These are phyloP conservation scores for Marchantia polymorpha DNA, from an alignment of 225 moss, liverwort and hornwort genomes.

Conservation along the genomic window DNA sequence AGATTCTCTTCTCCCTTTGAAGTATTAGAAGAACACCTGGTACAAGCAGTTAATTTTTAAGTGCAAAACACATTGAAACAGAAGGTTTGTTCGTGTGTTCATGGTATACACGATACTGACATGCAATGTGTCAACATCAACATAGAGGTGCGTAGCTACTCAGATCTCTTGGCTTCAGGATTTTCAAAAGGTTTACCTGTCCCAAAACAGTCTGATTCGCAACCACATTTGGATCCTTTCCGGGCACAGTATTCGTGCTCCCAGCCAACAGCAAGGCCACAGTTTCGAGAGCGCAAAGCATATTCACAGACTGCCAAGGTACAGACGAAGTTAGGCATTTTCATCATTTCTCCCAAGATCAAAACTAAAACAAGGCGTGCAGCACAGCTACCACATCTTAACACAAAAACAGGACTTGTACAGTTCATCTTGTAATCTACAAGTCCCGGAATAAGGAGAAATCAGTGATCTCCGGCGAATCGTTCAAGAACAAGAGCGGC, in stretches of 20 bases:
- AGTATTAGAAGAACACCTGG: too few species aligned
- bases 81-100: too few species aligned
- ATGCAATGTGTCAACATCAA: not conserved
- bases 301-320: slow-evolving; percentile 75
- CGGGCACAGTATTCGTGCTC: slow-evolving; percentile 62
- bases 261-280: slow-evolving; percentile 85
- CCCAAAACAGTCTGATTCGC: slow-evolving; percentile 88
- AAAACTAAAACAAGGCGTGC: not conserved
- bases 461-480: not conserved
- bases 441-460: not conserved
- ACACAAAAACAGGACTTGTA: not conserved
- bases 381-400: too few species aligned
- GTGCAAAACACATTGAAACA: too few species aligned
- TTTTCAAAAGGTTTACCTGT: slow-evolving; percentile 50
- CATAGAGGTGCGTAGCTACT: not conserved
- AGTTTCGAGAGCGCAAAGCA: slow-evolving; percentile 91
- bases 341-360: too few species aligned
- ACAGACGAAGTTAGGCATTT: not conserved
- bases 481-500: not conserved
- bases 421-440: too few species aligned
- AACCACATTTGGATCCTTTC: slow-evolving; percentile 78
- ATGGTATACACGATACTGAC: too few species aligned
- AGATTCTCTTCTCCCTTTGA: not conserved
- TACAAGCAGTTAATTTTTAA: too few species aligned
- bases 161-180: too few species aligned